These are phyloP conservation scores for Aspergillus steynii DNA, from an alignment of 495 filamentous ascomycete species.

Conservation along the genomic window DNA sequence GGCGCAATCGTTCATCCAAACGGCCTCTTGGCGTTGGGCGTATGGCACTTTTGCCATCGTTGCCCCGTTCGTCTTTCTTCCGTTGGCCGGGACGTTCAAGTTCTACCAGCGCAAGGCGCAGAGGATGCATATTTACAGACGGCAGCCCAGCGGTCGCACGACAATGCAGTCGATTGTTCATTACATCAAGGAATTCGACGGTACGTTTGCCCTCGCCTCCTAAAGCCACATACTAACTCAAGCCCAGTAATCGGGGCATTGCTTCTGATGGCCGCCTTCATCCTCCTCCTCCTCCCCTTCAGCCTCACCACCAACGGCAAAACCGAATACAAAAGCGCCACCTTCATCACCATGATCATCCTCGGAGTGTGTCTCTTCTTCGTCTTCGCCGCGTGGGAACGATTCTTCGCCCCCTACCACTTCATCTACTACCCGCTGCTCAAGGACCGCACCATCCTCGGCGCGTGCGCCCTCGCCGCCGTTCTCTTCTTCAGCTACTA, in stretches of 20 bases:
- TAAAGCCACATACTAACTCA: constrained; percentile 1
- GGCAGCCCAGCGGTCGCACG: constrained; percentile 44
- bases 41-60: constrained; percentile 64
- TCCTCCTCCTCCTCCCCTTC: constrained; percentile 66
- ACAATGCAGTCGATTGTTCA: constrained; percentile 46
- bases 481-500: constrained; percentile 63
- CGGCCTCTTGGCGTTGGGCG: constrained; percentile 61
- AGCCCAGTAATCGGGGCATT: constrained; percentile 52
- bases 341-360: constrained; percentile 57
- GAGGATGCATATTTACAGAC: constrained; percentile 35
- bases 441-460: constrained; percentile 63
- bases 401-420: constrained; percentile 52
- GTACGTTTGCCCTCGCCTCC: constrained; percentile 14
- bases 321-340: constrained; percentile 49
- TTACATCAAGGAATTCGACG: constrained; percentile 63
- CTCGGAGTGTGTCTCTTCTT: constrained; percentile 56
- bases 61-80: constrained; percentile 51
- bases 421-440: constrained; percentile 65
- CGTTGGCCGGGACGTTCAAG: constrained; percentile 51
- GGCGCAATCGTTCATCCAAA: constrained; percentile 44
- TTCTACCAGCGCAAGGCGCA: constrained; percentile 60
- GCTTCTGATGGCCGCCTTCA: constrained; percentile 58
- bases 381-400: constrained; percentile 61
- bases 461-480: constrained; percentile 57
- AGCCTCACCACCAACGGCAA: constrained; percentile 49